Evolutionary conservation across 73 alveolate genomes (phyloP).

Genomic region (Effrenium voratum): DNA sequence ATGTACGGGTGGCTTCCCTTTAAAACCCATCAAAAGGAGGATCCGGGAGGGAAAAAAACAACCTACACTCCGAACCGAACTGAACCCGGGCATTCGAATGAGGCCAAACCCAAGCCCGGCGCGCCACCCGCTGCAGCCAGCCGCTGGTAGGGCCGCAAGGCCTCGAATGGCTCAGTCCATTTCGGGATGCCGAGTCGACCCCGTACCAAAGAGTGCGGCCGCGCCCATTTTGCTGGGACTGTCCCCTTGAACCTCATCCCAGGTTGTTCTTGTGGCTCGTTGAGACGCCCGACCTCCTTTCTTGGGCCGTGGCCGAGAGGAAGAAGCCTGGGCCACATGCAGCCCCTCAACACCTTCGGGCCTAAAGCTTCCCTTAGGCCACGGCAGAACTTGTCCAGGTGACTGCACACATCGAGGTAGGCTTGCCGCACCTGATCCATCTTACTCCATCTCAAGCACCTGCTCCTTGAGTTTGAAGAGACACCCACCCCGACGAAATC

Average conservation of each 20-base stretch:
- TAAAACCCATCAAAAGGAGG: no score
- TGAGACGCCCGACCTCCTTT: not conserved
- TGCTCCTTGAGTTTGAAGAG: not conserved
- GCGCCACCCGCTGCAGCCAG: conserved; percentile 83
- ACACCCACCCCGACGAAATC: not conserved
- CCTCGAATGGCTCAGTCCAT: not conserved
- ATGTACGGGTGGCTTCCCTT: no score
- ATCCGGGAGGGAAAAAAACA: no score
- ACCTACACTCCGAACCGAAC: no score
- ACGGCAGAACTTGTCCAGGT: conserved; percentile 39
- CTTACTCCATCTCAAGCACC: no score
- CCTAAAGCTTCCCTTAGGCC: not conserved
- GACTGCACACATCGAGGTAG: conserved; percentile 24
- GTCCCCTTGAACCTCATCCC: not conserved
- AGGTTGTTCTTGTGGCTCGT: not conserved
- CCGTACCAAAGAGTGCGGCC: not conserved
- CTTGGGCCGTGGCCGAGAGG: not conserved
- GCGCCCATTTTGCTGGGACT: not conserved
- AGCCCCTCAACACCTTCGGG: not conserved
- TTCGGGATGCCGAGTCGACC: not conserved
- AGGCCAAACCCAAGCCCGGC: no score
- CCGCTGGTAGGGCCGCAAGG: conserved; percentile 63
- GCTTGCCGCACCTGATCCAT: conserved; percentile 39
- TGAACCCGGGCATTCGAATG: no score
- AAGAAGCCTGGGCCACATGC: not conserved